A percentile compares a stretch with the other conserved stretches of the same genome.
Conservation (phyloP, 208 protist species). For the Lotmaria passim region DNA sequence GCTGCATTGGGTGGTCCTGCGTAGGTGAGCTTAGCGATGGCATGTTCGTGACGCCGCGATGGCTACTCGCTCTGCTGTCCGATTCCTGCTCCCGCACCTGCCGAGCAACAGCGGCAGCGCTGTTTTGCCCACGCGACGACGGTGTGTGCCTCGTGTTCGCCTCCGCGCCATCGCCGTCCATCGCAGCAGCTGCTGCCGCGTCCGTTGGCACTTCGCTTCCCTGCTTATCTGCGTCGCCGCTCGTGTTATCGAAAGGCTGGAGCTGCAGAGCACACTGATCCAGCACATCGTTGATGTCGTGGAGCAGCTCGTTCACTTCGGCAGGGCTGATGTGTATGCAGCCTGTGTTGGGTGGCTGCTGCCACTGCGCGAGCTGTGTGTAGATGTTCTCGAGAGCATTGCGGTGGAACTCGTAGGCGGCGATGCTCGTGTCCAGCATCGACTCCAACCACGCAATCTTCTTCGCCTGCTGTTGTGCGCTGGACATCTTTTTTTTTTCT, state of each 20-base stretch:
- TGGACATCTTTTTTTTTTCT: background rate
- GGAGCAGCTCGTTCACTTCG: constrained; percentile 30
- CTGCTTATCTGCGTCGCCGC: background rate
- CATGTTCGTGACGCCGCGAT: background rate
- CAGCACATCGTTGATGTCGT: constrained; percentile 42
- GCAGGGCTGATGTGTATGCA: constrained; percentile 35
- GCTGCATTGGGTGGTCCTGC: background rate
- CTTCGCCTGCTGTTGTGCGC: constrained; percentile 1
- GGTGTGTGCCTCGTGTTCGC: background rate
- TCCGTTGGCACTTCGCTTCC: background rate
- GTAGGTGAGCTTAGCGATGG: background rate
- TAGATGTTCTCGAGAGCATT: constrained; percentile 48
- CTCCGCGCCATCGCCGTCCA: too few relatives aligned
- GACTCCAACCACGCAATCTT: constrained; percentile 42
- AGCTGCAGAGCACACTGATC: constrained; percentile 38
- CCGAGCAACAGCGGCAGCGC: background rate
- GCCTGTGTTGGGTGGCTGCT: constrained; percentile 22
- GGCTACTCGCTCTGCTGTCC: constrained; percentile 6
- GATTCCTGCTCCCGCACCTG: background rate
- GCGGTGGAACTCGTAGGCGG: constrained; percentile 54
- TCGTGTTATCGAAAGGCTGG: constrained; percentile 13
- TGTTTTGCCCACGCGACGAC: background rate
- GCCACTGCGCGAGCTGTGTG: constrained; percentile 33
- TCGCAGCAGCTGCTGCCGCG: too few relatives aligned
- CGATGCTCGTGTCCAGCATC: constrained; percentile 41